Evolutionary conservation across 306 rosid genomes (phyloP).

Genomic region (Acacia melanoxylon): DNA sequence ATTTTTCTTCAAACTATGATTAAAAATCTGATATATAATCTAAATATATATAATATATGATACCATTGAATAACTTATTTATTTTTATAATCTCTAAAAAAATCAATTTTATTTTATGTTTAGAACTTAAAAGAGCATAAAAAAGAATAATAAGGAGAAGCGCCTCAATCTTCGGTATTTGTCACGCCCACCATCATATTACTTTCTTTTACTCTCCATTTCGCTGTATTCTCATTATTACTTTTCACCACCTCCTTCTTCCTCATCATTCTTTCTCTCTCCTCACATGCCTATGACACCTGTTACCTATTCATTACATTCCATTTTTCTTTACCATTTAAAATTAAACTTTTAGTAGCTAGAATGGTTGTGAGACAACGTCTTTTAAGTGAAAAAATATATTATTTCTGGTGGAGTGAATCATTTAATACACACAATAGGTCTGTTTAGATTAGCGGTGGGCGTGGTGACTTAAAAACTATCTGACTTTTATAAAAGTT

Average conservation of each 20-base stretch:
- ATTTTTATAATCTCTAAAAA: no score
- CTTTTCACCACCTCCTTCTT: constrained; percentile 15
- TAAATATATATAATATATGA: no score
- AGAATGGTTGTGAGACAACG: no score
- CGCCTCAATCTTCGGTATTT: constrained; percentile 53
- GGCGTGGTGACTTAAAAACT: no score
- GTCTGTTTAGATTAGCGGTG: no score
- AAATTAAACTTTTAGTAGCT: not conserved
- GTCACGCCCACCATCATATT: constrained; percentile 69
- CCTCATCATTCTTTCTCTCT: constrained; percentile 11
- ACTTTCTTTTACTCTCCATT: constrained; percentile 7
- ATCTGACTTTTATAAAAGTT: no score
- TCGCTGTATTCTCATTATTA: constrained; percentile 31
- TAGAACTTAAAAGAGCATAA: not conserved
- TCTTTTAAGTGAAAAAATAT: not conserved
- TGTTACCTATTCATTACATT: not conserved
- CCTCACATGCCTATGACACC: not conserved
- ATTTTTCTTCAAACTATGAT: no score
- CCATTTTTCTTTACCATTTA: not conserved
- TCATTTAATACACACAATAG: not conserved
- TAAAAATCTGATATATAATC: no score
- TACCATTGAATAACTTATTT: not conserved
- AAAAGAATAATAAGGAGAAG: not conserved
- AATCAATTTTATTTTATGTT: no score
- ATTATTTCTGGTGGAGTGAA: not conserved